Percentiles rank a stretch among this genome's conserved stretches.
phyloP scores from a whole-genome alignment of 495 filamentous ascomycete species.

The Penicillium manginii region DNA sequence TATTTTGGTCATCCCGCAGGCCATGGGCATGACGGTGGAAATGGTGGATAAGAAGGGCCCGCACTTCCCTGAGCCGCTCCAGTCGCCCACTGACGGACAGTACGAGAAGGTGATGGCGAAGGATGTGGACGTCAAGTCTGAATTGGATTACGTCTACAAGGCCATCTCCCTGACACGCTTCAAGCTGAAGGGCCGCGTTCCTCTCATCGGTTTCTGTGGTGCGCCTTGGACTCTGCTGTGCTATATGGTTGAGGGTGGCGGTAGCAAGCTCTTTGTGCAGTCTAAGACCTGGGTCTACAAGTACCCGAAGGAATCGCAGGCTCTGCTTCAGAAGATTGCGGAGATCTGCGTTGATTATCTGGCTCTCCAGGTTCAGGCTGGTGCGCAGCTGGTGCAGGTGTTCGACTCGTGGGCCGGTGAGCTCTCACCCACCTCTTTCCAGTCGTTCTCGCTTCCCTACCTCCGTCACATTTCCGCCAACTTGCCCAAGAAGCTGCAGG shows the following conservation, averaged over 20 bases:
- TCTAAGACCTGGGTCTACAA: slow-evolving; percentile 95
- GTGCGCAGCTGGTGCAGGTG: slow-evolving; percentile 92
- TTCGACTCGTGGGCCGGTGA: slow-evolving; percentile 99
- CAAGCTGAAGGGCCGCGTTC: slow-evolving; percentile 86
- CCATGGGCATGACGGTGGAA: slow-evolving; percentile 94
- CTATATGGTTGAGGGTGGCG: slow-evolving; percentile 98
- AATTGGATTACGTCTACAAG: slow-evolving; percentile 92
- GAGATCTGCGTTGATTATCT: slow-evolving; percentile 93
- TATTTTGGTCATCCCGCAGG: slow-evolving; percentile 96
- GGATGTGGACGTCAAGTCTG: slow-evolving; percentile 78
- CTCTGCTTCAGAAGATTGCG: slow-evolving; percentile 84
- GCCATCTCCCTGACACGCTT: slow-evolving; percentile 89
- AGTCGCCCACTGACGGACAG: slow-evolving; percentile 75
- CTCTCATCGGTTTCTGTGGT: slow-evolving; percentile 95
- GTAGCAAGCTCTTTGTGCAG: slow-evolving; percentile 88
- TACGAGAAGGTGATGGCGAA: slow-evolving; percentile 76
- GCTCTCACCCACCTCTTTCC: slow-evolving; percentile 81
- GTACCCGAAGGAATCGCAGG: slow-evolving; percentile 78
- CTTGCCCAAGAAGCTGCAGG: slow-evolving; percentile 70
- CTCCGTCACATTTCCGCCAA: slow-evolving; percentile 79
- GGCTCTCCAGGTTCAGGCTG: slow-evolving; percentile 87
- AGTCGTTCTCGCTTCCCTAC: slow-evolving; percentile 82
- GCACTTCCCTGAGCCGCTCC: slow-evolving; percentile 84
- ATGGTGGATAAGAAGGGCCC: slow-evolving; percentile 97
- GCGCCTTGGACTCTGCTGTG: slow-evolving; percentile 95